Base-by-base conservation (phyloP, 352 stramenopile species). In the Globisporangium canariense region DNA sequence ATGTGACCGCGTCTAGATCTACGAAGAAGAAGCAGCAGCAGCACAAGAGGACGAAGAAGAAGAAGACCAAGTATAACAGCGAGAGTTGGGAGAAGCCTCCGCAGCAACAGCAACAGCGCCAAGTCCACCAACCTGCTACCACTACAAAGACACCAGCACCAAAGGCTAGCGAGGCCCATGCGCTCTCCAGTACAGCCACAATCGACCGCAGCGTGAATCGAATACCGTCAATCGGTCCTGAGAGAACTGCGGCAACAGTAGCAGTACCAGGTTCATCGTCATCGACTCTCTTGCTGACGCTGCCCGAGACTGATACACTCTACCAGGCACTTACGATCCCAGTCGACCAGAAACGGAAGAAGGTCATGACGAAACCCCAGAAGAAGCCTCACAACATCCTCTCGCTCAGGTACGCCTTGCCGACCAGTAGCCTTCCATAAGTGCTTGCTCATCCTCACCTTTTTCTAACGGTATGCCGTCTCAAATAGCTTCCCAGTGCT, bases 331-430 rank as follows among this genome's bases (percentile, higher is more conserved):
- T 47, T 6, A n/a, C 41, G 22, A 34, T 30, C 4, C 22, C 55
- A 28, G 45, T 22, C 6, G 59, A 56, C 25, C 10, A 56, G 36
- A 5, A 53, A 22, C 7, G 18, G 1, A 54, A 57, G 45, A 62
- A 54, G 40, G 20, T 34, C 7, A 65, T 71, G 56, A 45, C 58
- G 14, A 59, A 62, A 16, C 8, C 1, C 25, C 51, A 57, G 22
- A 69, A 59, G n/a, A 70, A 58, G 41, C 43, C 45, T 11, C 54
- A 60, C 30, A 66, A 71, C 50, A 66, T 80, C 18, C 64, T 73
- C 8, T 75, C 71, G 2, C 60, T 81, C 10, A 74, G 73, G 73
- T 79, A 45, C n/a, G 14, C 9, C 56, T 6, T 16, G 14, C 36
- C 9, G 14, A 14, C 11, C 36, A 41, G 36, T 11, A 41, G 14